Evolutionary conservation across 768 basidiomycete species (phyloP).

Genomic region (Trametes punicea): DNA sequence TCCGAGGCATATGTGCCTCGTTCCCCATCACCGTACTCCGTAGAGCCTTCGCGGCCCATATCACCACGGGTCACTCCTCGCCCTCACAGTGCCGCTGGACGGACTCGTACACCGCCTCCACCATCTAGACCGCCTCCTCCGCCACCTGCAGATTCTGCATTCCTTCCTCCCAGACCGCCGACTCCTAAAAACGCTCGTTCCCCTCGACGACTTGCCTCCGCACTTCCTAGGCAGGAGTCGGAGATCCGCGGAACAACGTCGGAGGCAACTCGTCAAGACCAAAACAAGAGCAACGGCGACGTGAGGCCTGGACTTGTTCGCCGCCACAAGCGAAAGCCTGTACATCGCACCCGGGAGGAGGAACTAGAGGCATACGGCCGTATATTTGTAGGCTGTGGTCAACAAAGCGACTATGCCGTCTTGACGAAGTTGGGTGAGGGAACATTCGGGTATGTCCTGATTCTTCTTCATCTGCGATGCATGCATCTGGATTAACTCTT

Average conservation of each 20-base stretch:
- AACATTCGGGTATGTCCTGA: constrained; percentile 82
- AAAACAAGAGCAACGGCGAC: not conserved
- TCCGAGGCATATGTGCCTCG: not conserved
- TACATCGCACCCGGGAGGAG: constrained; percentile 55
- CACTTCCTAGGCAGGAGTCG: constrained; percentile 13
- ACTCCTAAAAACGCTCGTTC: constrained; percentile 47
- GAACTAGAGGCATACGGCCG: constrained; percentile 68
- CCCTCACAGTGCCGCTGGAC: constrained; percentile 12
- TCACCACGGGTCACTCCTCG: constrained; percentile 21
- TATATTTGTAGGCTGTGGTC: constrained; percentile 65
- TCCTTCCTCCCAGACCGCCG: constrained; percentile 42
- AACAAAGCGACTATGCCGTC: constrained; percentile 71
- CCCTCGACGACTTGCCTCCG: constrained; percentile 26
- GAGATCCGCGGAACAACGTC: not conserved
- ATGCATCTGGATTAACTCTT: constrained; percentile 11
- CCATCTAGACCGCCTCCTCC: constrained; percentile 20
- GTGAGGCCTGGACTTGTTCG: constrained; percentile 22
- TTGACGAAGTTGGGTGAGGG: constrained; percentile 93
- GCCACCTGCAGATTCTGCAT: constrained; percentile 15
- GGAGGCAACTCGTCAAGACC: not conserved
- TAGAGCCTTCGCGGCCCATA: constrained; percentile 15
- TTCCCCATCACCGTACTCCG: constrained; percentile 3
- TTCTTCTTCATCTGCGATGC: not conserved
- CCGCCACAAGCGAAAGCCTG: constrained; percentile 37
- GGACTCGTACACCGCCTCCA: constrained; percentile 9